Base-by-base conservation (phyloP, 2,329 filamentous ascomycete genomes). In the Alternaria brassicae region DNA sequence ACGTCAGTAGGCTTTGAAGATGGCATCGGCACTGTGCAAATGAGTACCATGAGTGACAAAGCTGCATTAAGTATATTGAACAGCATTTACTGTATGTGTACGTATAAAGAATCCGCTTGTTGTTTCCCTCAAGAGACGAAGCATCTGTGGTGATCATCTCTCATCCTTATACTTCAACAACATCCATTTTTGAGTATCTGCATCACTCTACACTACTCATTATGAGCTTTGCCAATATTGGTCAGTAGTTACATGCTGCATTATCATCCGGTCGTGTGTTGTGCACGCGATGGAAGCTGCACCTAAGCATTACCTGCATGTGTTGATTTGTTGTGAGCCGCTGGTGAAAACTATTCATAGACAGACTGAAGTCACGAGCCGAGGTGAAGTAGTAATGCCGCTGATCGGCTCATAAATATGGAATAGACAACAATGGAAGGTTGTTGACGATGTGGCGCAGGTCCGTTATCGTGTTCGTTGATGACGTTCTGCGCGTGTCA, bases 141-240 rank as follows among this genome's bases (percentile, higher is more conserved):
- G 9, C 28, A 34, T 15, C 15, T 12, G 6, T 7, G 19, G 28
- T 47, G 5, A 15, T 34, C 13, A 15, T n/a, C 28, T 47, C 17
- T 23, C 0, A n/a, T 23, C 44, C n/a, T 34, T 47, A 30, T 34
- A 12, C 12, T 9, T 1, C 9, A 15, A 12, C 19, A 1, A 21
- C 30, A 23, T 34, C 44, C 9, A 28, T 4, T 23, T 17, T 21
- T 21, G 9, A 40, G 13, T 0, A 7, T 12, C 44, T 23, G 0
- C 17, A 21, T n/a, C 9, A 8, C 7, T 6, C 17, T 1, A 34
- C 23, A 5, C 13, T 23, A 23, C 8, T 34, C 1, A 13, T 32
- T 0, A 47, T 4, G 13, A 15, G 4, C 15, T 13, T n/a, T 1
- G 1, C 30, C 12, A 21, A 47, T 21, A 1, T 0, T 0, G 17